These are phyloP conservation scores for Aureobasidium sp. DNA, from an alignment of 2,329 filamentous ascomycete species.

Conservation along the genomic window DNA sequence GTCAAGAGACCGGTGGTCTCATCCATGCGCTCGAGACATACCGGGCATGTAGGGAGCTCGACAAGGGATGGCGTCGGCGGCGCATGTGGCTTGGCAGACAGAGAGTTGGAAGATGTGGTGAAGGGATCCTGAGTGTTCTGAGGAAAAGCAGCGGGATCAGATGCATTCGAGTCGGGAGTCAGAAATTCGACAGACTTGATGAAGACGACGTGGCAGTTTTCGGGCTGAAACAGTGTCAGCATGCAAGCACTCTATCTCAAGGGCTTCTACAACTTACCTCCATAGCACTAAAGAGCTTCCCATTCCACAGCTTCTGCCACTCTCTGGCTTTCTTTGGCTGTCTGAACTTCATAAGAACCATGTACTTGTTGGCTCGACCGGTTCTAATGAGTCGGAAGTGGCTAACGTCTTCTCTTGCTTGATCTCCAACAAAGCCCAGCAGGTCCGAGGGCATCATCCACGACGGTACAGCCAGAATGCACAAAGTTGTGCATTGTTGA, in stretches of 20 bases:
- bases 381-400: constrained; percentile 95
- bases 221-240: constrained; percentile 49
- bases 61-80: constrained; percentile 77
- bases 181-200: constrained; percentile 87
- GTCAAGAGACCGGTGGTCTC: constrained; percentile 92
- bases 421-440: constrained; percentile 82
- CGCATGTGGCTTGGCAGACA: constrained; percentile 53
- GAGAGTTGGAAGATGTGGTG: constrained; percentile 44
- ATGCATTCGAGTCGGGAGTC: constrained; percentile 44
- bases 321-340: constrained; percentile 63
- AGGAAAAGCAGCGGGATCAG: constrained; percentile 46
- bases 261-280: constrained; percentile 50
- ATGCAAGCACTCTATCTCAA: constrained; percentile 10
- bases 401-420: constrained; percentile 76
- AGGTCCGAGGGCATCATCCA: constrained; percentile 91
- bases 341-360: constrained; percentile 92
- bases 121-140: constrained; percentile 57
- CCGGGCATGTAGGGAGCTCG: constrained; percentile 90
- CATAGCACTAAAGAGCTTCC: constrained; percentile 85
- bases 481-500: constrained; percentile 78
- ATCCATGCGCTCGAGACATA: constrained; percentile 96
- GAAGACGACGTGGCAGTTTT: constrained; percentile 91
- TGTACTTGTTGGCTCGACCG: constrained; percentile 78
- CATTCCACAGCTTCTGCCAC: constrained; percentile 85
- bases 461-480: constrained; percentile 87